phyloP scores from a whole-genome alignment of 176 grass and related monocot species.

The Aegilops tauschii region DNA sequence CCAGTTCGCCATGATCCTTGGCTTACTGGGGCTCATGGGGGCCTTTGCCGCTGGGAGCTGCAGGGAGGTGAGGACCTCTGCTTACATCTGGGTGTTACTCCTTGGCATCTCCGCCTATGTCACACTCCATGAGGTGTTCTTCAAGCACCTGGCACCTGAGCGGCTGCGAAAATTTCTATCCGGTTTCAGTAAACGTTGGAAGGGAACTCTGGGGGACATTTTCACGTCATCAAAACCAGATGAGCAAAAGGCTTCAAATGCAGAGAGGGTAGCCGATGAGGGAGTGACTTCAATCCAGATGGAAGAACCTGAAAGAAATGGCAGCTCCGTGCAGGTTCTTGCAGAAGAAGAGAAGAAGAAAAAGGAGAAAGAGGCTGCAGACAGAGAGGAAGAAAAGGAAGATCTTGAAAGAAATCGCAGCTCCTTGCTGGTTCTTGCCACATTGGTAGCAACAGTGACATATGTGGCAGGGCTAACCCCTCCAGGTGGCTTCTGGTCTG shows the following conservation, averaged over 20 bases:
- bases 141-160: constrained; percentile 23
- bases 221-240: too few relatives aligned
- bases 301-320: too few relatives aligned
- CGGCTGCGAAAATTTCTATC: not conserved
- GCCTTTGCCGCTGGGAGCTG: constrained; percentile 49
- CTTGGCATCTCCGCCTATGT: constrained; percentile 47
- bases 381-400: not conserved
- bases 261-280: too few relatives aligned
- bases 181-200: too few relatives aligned
- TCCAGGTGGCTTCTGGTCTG: constrained; percentile 49
- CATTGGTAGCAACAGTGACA: constrained; percentile 33
- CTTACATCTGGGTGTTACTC: constrained; percentile 48
- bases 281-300: too few relatives aligned
- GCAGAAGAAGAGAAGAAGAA: too few relatives aligned
- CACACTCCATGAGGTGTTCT: constrained; percentile 40
- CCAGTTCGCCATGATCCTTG: constrained; percentile 36
- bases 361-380: too few relatives aligned
- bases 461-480: constrained; percentile 38
- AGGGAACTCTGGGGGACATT: too few relatives aligned
- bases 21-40: constrained; percentile 47
- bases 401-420: constrained; percentile 32
- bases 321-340: too few relatives aligned
- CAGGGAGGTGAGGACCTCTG: constrained; percentile 40
- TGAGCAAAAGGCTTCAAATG: too few relatives aligned
- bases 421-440: constrained; percentile 42